A percentile compares a stretch with the other conserved stretches of the same genome.
Conservation (phyloP, 306 rosid genomes). For the Quercus rubra region DNA sequence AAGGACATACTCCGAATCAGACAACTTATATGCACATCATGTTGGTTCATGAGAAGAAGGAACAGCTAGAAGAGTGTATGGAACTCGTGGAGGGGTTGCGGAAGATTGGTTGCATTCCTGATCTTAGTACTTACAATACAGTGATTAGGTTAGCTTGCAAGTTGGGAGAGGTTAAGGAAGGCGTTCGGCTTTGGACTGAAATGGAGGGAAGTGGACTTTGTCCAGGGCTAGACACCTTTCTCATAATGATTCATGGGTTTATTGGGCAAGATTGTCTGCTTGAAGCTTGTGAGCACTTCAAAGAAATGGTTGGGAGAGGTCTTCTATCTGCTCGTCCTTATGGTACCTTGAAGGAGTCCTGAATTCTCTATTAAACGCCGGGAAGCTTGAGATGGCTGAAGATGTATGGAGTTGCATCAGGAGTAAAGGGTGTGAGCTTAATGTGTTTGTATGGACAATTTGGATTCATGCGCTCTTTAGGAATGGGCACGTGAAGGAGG, state of each 20-base stretch:
- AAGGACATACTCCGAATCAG: conserved; percentile 63
- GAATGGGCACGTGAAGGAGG: conserved; percentile 84
- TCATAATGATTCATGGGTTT: conserved; percentile 83
- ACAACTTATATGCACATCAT: conserved; percentile 57
- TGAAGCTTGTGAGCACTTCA: conserved; percentile 81
- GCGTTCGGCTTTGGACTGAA: conserved; percentile 68
- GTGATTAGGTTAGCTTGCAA: conserved; percentile 76
- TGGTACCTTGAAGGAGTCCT: conserved; percentile 69
- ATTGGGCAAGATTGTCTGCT: conserved; percentile 54
- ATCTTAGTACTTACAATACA: conserved; percentile 60
- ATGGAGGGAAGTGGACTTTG: conserved; percentile 57
- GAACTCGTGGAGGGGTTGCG: conserved; percentile 70
- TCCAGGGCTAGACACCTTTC: conserved; percentile 66
- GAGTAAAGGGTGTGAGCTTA: conserved; percentile 53
- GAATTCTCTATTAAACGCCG: conserved; percentile 64
- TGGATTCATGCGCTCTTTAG: conserved; percentile 85
- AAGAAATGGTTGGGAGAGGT: conserved; percentile 80
- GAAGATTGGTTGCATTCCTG: conserved; percentile 67
- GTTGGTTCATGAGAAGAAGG: conserved; percentile 85
- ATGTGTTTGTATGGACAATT: conserved; percentile 77
- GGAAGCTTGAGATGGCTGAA: conserved; percentile 80
- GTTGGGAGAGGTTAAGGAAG: conserved; percentile 73
- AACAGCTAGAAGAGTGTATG: conserved; percentile 75
- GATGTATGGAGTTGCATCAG: conserved; percentile 71
- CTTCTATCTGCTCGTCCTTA: conserved; percentile 60